phyloP scores from a whole-genome alignment of 1,284 basidiomycete species.

The Dichomitus squalens region DNA sequence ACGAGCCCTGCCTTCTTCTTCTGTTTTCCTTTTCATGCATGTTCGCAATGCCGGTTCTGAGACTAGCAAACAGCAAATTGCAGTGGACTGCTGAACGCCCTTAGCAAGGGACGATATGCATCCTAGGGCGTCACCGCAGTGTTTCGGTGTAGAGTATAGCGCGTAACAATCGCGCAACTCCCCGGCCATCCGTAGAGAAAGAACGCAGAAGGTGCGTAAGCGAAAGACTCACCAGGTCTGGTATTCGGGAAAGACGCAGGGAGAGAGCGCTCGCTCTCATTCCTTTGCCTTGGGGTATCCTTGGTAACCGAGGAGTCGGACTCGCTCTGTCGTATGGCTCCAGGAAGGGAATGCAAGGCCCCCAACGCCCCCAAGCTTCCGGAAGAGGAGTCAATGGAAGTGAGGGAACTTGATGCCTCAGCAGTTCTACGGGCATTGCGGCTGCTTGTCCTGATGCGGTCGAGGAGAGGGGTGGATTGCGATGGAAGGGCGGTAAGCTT shows the following conservation, averaged over 20 bases:
- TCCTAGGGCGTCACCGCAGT: too few species aligned
- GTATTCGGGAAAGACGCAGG: conserved; percentile 35
- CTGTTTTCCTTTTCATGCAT: too few species aligned
- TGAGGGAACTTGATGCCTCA: conserved; percentile 33
- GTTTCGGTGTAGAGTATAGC: too few species aligned
- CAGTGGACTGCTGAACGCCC: too few species aligned
- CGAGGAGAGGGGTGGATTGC: conserved; percentile 32
- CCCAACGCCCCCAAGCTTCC: conserved; percentile 20
- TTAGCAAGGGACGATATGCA: too few species aligned
- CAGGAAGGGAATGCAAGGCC: conserved; percentile 22
- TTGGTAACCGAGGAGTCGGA: conserved; percentile 35
- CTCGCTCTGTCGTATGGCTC: conserved; percentile 23
- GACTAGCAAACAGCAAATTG: too few species aligned
- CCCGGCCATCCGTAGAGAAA: too few species aligned
- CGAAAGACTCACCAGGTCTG: conserved; percentile 30
- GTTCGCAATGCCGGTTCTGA: too few species aligned
- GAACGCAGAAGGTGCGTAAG: too few species aligned
- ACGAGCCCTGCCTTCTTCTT: too few species aligned
- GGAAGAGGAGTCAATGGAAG: conserved; percentile 29
- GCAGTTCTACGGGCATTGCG: conserved; percentile 28
- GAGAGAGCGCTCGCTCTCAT: conserved; percentile 43
- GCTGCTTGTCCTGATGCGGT: conserved; percentile 26
- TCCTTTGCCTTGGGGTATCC: conserved; percentile 38
- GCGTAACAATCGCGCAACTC: too few species aligned
- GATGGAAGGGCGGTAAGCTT: conserved; percentile 42